Evolutionary conservation across 2,329 filamentous ascomycete genomes (phyloP), one percentile per base, ranked within the genome.

Genomic region (Oidium heveae): DNA sequence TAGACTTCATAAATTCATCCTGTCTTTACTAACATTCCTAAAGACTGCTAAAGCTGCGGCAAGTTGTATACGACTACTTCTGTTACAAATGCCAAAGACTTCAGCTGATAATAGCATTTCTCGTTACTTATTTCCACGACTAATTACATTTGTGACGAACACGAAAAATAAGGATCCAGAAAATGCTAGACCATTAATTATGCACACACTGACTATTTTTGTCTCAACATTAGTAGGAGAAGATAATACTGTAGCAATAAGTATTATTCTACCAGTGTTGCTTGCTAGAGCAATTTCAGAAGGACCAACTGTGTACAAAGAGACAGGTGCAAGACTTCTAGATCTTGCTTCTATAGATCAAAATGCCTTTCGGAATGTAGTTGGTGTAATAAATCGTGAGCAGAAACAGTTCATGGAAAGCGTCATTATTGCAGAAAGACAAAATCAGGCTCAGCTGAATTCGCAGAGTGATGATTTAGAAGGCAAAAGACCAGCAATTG

Each of bases 41-140:
- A 54, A 82, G 77, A 89, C 86, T 1, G 83, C 85, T 55, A 94
- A 85, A 63, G 88, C 95, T 55, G 87, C 91, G 1, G 84, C 86
- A 57, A 87, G 86, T 63, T 98, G 91, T 67, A 78, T 89, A 60
- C 80, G 88, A 55, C 91, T 87, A 8, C 74, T 96, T 8, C 73
- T 96, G 33, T 70, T 94, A 3, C 71, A 82, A 61, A 69, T 75
- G 54, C 70, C 76, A 53, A 70, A 78, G 59, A 75, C 80, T 57
- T 60, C 73, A 0, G 79, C 84, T 20, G 82, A 87, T 63, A 76
- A 86, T 61, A 78, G 75, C 57, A 80, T 96, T 53, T 76, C 81
- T 1, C 76, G 84, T 53, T 80, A 82, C 59, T 71, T 94, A 52
- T 72, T 89, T 52, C 84, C 86, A 1, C 78, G 80, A 18, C 72